Evolutionary conservation across 108 stramenopile genomes (phyloP), one percentile per base, ranked within the genome.

Genomic region (Discostella stelligeroides): DNA sequence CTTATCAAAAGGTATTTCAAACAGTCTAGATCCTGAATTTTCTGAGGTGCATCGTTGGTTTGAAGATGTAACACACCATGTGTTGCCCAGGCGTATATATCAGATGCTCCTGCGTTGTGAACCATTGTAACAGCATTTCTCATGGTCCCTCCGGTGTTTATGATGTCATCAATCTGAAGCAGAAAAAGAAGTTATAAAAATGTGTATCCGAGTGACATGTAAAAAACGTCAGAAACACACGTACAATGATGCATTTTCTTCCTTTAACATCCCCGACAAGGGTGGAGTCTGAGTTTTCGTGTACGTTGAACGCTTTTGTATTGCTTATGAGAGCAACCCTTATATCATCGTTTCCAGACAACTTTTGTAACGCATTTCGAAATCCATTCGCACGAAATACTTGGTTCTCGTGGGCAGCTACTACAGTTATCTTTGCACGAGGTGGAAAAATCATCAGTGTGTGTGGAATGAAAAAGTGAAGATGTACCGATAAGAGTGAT

Each of bases 121-220:
- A 92, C 57, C 57, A 78, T 79, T 23, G 83, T 55, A 9, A 92
- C 80, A 41, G 86, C 85, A 47, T 63, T 75, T 40, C 59, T 67
- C 63, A 95, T 63, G 12, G 94, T 95, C 18, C 79, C 78, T 17
- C 94, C 94, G 0, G 91, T 91, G 57, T 86, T 91, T 20, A 95
- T 83, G 53, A 95, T 91, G 70, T 95, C 94, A 69, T 95, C 94
- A 46, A 95, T 64, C n/a, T n/a, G n/a, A n/a, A n/a, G n/a, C n/a
- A n/a, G n/a, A n/a, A n/a, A n/a, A n/a, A n/a, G n/a, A n/a, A n/a
- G n/a, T n/a, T n/a, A n/a, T n/a, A n/a, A n/a, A n/a, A n/a, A n/a
- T n/a, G n/a, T n/a, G n/a, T n/a, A n/a, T n/a, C n/a, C n/a, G n/a
- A n/a, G n/a, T n/a, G n/a, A n/a, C n/a, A n/a, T n/a, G n/a, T n/a